These are phyloP conservation scores for Zostera marina DNA, from an alignment of 116 monocot genomes.

Conservation along the genomic window DNA sequence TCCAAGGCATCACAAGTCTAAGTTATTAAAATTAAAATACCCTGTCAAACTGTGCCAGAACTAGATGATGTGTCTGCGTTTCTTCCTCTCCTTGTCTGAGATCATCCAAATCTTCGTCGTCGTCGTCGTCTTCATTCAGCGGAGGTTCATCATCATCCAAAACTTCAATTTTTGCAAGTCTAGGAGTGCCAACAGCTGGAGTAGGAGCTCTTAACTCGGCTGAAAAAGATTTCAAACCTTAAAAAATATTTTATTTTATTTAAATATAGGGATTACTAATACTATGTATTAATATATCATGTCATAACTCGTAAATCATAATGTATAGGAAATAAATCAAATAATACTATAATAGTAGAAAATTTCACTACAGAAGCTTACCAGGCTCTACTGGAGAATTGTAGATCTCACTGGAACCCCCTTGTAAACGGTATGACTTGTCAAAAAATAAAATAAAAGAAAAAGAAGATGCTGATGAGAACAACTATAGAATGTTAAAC, in stretches of 20 bases:
- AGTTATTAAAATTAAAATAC: constrained; percentile 10
- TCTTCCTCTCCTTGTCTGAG: constrained; percentile 76
- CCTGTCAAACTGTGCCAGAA: constrained; percentile 97
- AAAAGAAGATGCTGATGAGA: constrained; percentile 2
- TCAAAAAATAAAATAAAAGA: constrained; percentile 13
- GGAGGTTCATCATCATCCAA: constrained; percentile 59
- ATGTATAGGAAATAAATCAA: background rate
- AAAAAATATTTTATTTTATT: background rate
- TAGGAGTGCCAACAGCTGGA: constrained; percentile 44
- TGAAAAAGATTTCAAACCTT: background rate
- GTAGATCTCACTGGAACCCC: constrained; percentile 63
- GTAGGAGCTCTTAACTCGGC: constrained; percentile 18
- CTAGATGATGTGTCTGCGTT: constrained; percentile 71
- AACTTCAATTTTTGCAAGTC: constrained; percentile 29
- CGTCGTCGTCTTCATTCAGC: constrained; percentile 63
- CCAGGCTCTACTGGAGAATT: constrained; percentile 73
- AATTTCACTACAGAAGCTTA: constrained; percentile 10
- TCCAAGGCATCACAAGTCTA: background rate
- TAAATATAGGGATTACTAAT: no score
- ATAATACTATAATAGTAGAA: background rate
- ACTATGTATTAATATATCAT: no score
- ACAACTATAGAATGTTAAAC: background rate
- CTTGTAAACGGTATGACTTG: constrained; percentile 47
- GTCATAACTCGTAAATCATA: no score
- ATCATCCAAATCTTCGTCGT: constrained; percentile 89